Conservation (phyloP, 192 early-diverging fungal genomes). For the Backusella luteola region DNA sequence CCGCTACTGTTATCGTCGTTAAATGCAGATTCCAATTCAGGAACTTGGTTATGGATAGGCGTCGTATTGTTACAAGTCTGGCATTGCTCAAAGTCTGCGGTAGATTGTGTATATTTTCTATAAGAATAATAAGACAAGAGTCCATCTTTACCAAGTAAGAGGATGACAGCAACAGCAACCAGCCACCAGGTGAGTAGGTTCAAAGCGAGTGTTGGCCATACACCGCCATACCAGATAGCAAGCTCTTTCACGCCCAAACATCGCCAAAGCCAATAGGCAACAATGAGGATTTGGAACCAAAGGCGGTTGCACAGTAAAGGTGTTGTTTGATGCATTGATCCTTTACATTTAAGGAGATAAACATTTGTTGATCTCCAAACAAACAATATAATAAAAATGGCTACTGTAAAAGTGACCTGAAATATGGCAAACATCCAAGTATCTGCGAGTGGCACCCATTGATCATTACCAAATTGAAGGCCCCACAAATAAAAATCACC, state of each 20-base stretch:
- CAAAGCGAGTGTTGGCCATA: slow-evolving; percentile 16
- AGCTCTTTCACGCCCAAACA: slow-evolving; percentile 1
- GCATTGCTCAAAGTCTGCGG: not conserved
- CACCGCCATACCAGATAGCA: slow-evolving; percentile 20
- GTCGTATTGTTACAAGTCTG: not conserved
- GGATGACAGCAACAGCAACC: not conserved
- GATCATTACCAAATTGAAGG: slow-evolving; percentile 27
- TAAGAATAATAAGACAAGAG: not conserved
- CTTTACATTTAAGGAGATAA: slow-evolving; percentile 16
- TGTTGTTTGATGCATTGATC: not conserved
- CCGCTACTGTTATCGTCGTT: slow-evolving; percentile 4
- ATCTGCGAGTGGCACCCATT: slow-evolving; percentile 49
- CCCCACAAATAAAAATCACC: slow-evolving; percentile 57
- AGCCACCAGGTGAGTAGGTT: not conserved
- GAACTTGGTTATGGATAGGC: not conserved
- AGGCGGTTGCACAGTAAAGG: slow-evolving; percentile 5
- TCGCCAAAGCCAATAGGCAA: slow-evolving; percentile 21
- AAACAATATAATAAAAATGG: slow-evolving; percentile 21
- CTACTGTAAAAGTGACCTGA: slow-evolving; percentile 6
- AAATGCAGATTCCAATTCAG: not conserved
- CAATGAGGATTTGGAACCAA: slow-evolving; percentile 23
- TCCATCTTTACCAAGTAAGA: not conserved
- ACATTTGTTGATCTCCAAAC: slow-evolving; percentile 18
- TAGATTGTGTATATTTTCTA: not conserved
- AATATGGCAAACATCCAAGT: slow-evolving; percentile 42